These are phyloP conservation scores for Citrus medica DNA, from an alignment of 345 rosid genomes.

Conservation along the genomic window DNA sequence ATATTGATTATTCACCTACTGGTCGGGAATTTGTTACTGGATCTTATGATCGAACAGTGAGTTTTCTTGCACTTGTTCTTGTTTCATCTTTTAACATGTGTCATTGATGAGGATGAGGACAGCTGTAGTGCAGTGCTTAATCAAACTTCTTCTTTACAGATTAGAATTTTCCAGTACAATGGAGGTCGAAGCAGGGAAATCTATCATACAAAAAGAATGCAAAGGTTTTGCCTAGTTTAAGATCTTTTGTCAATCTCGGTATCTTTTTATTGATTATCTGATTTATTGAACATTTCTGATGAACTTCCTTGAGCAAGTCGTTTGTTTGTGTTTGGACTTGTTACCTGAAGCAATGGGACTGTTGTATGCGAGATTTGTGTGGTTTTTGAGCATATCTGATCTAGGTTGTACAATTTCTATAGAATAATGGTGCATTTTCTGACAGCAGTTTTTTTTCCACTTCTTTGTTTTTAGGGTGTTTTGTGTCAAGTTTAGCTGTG, in stretches of 20 bases:
- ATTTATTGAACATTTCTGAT: background rate
- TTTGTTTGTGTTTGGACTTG: background rate
- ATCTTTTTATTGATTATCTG: background rate
- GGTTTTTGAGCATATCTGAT: background rate
- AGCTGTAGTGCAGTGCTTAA: constrained; percentile 2
- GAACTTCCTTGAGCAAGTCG: background rate
- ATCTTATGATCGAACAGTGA: constrained; percentile 93
- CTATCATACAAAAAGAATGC: constrained; percentile 98
- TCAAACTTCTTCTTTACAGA: constrained; percentile 30
- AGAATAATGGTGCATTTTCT: constrained; percentile 8
- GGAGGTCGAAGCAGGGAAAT: constrained; percentile 93
- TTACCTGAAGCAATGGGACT: background rate
- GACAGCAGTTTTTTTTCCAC: constrained; percentile 4
- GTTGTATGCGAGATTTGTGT: background rate
- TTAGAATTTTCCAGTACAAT: constrained; percentile 82
- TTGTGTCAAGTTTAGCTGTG: constrained; percentile 88
- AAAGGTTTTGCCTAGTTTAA: constrained; percentile 47
- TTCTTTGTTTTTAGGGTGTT: constrained; percentile 56
- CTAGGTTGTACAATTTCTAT: background rate
- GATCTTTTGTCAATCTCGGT: background rate
- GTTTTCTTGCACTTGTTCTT: constrained; percentile 16
- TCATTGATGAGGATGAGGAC: background rate
- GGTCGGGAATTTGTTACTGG: constrained; percentile 99
- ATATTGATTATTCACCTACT: constrained; percentile 95
- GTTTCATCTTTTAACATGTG: background rate